A percentile compares a stretch with the other conserved stretches of the same genome.
These are phyloP conservation scores for Cadophora sp. DNA, from an alignment of 2,329 filamentous ascomycete species.

Conservation along the genomic window DNA sequence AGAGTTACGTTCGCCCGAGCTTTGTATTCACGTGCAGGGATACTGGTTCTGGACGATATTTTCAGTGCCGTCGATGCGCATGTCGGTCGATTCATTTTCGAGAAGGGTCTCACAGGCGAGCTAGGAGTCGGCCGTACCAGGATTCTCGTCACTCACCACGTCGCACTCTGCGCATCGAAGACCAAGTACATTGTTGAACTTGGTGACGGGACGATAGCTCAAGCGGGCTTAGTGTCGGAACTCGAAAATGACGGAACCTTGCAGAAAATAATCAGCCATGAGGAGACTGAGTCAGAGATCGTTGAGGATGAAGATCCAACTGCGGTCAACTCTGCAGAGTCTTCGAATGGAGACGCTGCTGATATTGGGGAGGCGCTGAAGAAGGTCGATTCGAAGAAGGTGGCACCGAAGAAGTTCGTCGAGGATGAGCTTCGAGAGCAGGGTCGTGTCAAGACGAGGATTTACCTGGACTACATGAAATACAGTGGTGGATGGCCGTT, in stretches of 20 bases:
- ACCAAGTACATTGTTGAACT: slow-evolving; percentile 79
- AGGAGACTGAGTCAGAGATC: slow-evolving; percentile 54
- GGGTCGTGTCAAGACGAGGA: slow-evolving; percentile 69
- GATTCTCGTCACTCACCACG: slow-evolving; percentile 83
- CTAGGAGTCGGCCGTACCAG: slow-evolving; percentile 73
- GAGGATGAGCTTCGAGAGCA: slow-evolving; percentile 77
- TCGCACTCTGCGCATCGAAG: slow-evolving; percentile 71
- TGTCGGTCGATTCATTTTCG: slow-evolving; percentile 80
- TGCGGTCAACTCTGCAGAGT: slow-evolving; percentile 61
- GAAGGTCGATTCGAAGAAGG: slow-evolving; percentile 59
- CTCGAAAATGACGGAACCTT: slow-evolving; percentile 62
- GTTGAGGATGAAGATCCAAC: slow-evolving; percentile 58
- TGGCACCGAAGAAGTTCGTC: slow-evolving; percentile 70
- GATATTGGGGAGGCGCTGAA: slow-evolving; percentile 50
- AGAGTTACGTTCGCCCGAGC: slow-evolving; percentile 80
- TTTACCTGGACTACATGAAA: slow-evolving; percentile 73
- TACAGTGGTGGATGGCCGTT: slow-evolving; percentile 68
- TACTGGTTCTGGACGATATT: slow-evolving; percentile 82
- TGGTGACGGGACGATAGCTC: slow-evolving; percentile 68
- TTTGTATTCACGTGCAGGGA: slow-evolving; percentile 78
- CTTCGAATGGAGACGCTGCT: slow-evolving; percentile 50
- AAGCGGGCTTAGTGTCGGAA: slow-evolving; percentile 71
- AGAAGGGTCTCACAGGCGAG: slow-evolving; percentile 75
- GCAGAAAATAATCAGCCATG: slow-evolving; percentile 62
- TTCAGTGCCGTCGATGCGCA: slow-evolving; percentile 83